Conservation (phyloP, 495 filamentous ascomycete species). For the Astrothelium macrocarpum region DNA sequence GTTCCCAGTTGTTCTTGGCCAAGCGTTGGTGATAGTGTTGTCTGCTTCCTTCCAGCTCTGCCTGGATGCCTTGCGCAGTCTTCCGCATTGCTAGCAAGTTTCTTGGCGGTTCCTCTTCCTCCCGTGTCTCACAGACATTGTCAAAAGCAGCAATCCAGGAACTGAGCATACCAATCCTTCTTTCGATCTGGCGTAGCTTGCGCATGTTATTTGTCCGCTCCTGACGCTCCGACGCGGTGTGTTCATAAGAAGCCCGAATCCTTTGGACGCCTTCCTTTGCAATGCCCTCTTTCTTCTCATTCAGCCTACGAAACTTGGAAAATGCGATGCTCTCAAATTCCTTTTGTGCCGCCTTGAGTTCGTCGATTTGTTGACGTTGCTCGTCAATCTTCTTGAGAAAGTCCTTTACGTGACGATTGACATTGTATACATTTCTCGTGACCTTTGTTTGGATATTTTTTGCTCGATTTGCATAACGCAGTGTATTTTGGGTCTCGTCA, state of each 20-base stretch:
- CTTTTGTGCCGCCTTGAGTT: conserved; percentile 84
- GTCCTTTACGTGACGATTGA: conserved; percentile 98
- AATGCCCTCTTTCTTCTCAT: conserved; percentile 67
- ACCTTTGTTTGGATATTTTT: conserved; percentile 99
- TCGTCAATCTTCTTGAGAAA: conserved; percentile 97
- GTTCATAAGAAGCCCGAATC: conserved; percentile 74
- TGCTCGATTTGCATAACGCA: conserved; percentile 93
- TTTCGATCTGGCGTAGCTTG: conserved; percentile 72
- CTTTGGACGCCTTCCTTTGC: conserved; percentile 74
- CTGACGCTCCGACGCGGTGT: conserved; percentile 65
- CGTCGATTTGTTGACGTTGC: conserved; percentile 86
- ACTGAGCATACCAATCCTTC: conserved; percentile 71
- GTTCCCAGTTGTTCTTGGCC: conserved; percentile 73
- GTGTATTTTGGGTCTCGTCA: conserved; percentile 96
- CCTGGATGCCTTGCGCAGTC: conserved; percentile 73
- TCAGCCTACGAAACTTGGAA: conserved; percentile 79
- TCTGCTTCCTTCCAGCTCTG: conserved; percentile 79
- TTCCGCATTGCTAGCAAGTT: conserved; percentile 70
- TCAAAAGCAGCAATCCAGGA: conserved; percentile 94
- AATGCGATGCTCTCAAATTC: conserved; percentile 81
- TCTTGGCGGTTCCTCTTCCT: conserved; percentile 54
- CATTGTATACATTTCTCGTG: conserved; percentile 96
- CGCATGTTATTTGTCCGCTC: conserved; percentile 74
- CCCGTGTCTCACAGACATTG: conserved; percentile 59
- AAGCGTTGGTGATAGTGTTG: conserved; percentile 82